Evolutionary conservation across 2,329 filamentous ascomycete genomes (phyloP).

Genomic region (Meredithiella fracta): DNA sequence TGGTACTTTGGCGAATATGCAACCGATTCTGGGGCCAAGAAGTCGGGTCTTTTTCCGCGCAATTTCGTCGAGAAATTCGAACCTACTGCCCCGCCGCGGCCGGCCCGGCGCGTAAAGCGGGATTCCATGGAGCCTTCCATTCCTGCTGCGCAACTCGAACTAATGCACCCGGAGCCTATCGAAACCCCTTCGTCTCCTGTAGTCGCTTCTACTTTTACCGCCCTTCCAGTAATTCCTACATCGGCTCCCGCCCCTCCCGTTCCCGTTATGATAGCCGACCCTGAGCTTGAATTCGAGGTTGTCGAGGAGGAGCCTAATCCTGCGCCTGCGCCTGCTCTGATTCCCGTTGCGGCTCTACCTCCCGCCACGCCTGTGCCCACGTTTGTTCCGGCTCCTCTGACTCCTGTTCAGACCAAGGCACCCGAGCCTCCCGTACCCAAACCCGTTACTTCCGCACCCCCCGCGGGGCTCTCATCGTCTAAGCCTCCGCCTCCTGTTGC

Average conservation of each 20-base stretch:
- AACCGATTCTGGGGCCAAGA: constrained; percentile 55
- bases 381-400: constrained; percentile 22
- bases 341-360: constrained; percentile 4
- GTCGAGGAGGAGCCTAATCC: neutral
- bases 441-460: constrained; percentile 25
- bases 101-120: constrained; percentile 58
- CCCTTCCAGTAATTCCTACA: constrained; percentile 13
- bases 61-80: constrained; percentile 98
- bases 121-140: constrained; percentile 28
- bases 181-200: constrained; percentile 10
- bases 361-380: constrained; percentile 17
- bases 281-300: neutral
- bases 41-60: constrained; percentile 78
- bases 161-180: neutral
- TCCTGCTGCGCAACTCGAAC: constrained; percentile 17
- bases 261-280: neutral
- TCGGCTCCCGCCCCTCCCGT: constrained; percentile 17
- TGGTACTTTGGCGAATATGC: constrained; percentile 86
- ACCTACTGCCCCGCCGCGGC: constrained; percentile 74
- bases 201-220: neutral
- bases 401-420: constrained; percentile 14
- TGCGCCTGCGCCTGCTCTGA: constrained; percentile 16
- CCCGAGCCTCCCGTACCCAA: constrained; percentile 21
- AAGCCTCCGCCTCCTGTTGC: constrained; percentile 37
- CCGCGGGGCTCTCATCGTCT: constrained; percentile 29